Base-by-base conservation (phyloP, 2,329 filamentous ascomycete species). In the Curvularia spicifera region DNA sequence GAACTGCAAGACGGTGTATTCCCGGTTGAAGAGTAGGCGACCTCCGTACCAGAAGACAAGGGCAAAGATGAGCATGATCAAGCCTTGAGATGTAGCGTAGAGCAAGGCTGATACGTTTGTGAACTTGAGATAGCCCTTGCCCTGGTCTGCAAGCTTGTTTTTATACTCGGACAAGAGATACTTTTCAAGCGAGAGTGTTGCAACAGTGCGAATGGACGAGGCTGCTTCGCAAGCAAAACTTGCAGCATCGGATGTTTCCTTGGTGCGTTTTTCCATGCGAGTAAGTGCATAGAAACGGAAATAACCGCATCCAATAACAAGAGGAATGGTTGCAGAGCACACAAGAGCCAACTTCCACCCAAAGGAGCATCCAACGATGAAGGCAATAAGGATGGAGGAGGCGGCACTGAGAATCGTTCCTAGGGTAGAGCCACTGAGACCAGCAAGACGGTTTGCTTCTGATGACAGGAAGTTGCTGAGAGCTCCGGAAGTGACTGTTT, bases 151-250 rank as follows among this genome's bases (percentile, higher is more conserved):
- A 12, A 98, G 85, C 40, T 90, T 88, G 0, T 79, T 71, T 56
- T 87, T 87, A 77, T 98, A 99, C 51, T 89, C 83, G 3, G 77
- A 70, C 67, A 91, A 84, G 1, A 98, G 91, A 71, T 97, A 91
- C 0, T 85, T 78, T 78, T 99, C 95, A 7, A 94, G 87, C 0
- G 93, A 97, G 37, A 98, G 83, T 2, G 92, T 90, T 4, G 93
- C 94, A n/a, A 98, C 94, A 4, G 95, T 98, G 53, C 94, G 90
- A 67, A 98, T 97, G 5, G 93, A 91, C 0, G 91, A 93, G 24
- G 95, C 96, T 43, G 94, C 93, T 76, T 99, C 95, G 54, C 93
- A 97, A 9, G 95, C 95, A 74, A 91, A 98, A 50, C 89, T 89
- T 5, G 94, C 94, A 52, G 93, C 96, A 35, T 85, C 83, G 85